Conservation (phyloP, 2,329 filamentous ascomycete genomes). For the Torrubiella hemipterigena region DNA sequence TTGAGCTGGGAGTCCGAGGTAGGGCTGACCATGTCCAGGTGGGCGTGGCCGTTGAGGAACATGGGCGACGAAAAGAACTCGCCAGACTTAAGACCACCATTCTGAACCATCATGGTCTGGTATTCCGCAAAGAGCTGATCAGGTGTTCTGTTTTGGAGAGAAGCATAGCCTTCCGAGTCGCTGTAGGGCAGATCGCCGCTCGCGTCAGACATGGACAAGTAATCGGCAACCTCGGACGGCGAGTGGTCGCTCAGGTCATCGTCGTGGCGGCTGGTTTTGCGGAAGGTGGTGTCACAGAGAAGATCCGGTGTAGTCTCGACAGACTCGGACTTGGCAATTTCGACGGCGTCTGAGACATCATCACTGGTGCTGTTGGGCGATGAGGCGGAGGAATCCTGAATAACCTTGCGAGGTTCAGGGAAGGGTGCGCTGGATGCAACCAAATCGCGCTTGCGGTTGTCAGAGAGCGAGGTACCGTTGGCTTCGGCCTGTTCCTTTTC, state of each 20-base stretch:
- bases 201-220: conserved; percentile 8
- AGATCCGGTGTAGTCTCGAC: conserved; percentile 6
- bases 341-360: not conserved
- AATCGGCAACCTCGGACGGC: conserved; percentile 9
- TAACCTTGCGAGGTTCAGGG: conserved; percentile 14
- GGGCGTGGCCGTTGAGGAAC: conserved; percentile 5
- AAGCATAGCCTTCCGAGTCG: conserved; percentile 5
- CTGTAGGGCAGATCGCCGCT: conserved; percentile 6
- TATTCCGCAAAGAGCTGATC: conserved; percentile 6
- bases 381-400: conserved; percentile 4
- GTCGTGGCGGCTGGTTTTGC: not conserved
- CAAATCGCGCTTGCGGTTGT: conserved; percentile 20
- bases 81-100: conserved; percentile 9
- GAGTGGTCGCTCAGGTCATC: conserved; percentile 7
- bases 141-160: conserved; percentile 5
- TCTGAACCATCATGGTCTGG: conserved; percentile 10
- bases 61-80: conserved; percentile 19
- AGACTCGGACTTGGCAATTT: conserved; percentile 3
- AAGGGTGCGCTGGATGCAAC: conserved; percentile 29
- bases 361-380: conserved; percentile 2
- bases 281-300: conserved; percentile 4
- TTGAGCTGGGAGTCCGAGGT: conserved; percentile 22
- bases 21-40: not conserved
- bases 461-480: conserved; percentile 15
- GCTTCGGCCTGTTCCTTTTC: conserved; percentile 19